Conservation (phyloP, 2,329 filamentous ascomycete genomes). For the Atkinsonella texensis region DNA sequence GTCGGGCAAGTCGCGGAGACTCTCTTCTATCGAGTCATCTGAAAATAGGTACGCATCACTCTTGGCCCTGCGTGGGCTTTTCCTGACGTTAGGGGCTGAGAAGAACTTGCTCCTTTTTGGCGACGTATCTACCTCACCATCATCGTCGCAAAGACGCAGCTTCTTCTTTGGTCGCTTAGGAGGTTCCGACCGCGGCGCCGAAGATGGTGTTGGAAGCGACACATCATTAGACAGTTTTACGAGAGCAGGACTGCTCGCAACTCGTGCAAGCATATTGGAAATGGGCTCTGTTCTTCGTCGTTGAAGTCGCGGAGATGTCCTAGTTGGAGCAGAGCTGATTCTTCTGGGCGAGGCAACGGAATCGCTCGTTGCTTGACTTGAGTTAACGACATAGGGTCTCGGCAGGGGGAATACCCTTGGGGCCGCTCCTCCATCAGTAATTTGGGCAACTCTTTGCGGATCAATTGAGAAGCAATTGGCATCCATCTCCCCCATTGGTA, state of each 20-base stretch:
- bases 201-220: slow-evolving; percentile 5
- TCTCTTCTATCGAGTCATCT: slow-evolving; percentile 46
- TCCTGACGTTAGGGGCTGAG: slow-evolving; percentile 17
- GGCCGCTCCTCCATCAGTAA: slow-evolving; percentile 36
- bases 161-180: slow-evolving; percentile 41
- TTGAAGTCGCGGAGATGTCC: slow-evolving; percentile 27
- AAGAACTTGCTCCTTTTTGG: slow-evolving; percentile 45
- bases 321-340: slow-evolving; percentile 10
- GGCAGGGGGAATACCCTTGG: slow-evolving; percentile 48
- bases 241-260: slow-evolving; percentile 12
- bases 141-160: slow-evolving; percentile 39
- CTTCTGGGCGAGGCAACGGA: slow-evolving; percentile 7
- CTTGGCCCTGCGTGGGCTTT: slow-evolving; percentile 17
- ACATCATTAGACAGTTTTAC: slow-evolving; percentile 8
- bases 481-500: slow-evolving; percentile 52
- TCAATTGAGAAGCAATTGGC: slow-evolving; percentile 47
- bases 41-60: slow-evolving; percentile 36
- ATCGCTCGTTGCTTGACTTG: slow-evolving; percentile 10
- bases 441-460: slow-evolving; percentile 31
- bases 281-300: slow-evolving; percentile 43
- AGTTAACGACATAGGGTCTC: slow-evolving; percentile 39
- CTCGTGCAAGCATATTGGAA: slow-evolving; percentile 27
- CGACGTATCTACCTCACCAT: slow-evolving; percentile 18
- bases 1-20: slow-evolving; percentile 38
- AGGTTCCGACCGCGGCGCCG: slow-evolving; percentile 12